Base-by-base conservation (phyloP, 768 basidiomycete species). In the Grammothele lineata region DNA sequence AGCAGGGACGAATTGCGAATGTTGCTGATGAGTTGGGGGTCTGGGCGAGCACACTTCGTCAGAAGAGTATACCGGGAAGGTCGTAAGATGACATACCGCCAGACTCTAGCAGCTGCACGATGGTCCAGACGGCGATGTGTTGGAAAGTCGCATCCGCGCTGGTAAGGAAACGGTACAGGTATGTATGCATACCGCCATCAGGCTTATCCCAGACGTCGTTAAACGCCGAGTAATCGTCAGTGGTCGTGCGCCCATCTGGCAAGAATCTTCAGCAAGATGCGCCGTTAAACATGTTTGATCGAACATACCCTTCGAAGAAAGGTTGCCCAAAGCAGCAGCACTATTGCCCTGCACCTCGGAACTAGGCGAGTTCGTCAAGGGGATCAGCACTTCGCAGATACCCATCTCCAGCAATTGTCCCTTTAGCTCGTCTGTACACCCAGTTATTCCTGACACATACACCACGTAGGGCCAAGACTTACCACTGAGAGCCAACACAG, bases 91-190 rank as follows among this genome's bases (percentile, higher is more conserved):
- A 15, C 30, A 35, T 55, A 89, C 87, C 90, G 51, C 91, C 89
- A n/a, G 95, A 95, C 64, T 99, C 96, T 22, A 99, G 75, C 18
- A 99, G 70, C 62, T 99, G 96, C 21, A 97, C 94, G 56, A 98
- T 94, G 0, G 96, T 97, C 96, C 96, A 99, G 36, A 99, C 93
- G 26, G 96, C 96, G 53, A 98, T 99, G 62, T 99, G 96, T 66
- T 97, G 94, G 85, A 99, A 99, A 1, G 96, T 99, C 12, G 91
- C 86, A 61, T 99, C 96, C 5, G 87, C 73, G 61, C 90, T 94
- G 34, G 82, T 90, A 57, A 99, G 69, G 81, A 99, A 99, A 37
- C 91, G 81, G 62, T 91, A 86, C 36, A 99, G 75, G 68, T 99
- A 99, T 50, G 79, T 80, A 65, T 97, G 95, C 77, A 99, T 86